phyloP scores from a whole-genome alignment of 192 early-diverging fungal genomes.

The Coemansia umbellata region DNA sequence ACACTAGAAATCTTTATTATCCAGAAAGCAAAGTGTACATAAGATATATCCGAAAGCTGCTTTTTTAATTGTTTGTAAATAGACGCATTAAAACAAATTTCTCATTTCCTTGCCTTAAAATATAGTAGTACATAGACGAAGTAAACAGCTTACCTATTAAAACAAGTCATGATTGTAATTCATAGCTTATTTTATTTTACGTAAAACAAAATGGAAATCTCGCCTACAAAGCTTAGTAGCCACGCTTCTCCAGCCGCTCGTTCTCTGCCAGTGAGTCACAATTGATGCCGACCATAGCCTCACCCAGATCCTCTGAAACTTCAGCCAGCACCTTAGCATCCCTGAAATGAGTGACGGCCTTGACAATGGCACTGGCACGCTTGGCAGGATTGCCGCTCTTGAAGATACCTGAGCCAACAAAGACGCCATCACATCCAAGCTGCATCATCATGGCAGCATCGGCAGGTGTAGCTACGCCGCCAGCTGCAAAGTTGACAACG shows the following conservation, averaged over 20 bases:
- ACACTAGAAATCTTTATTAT: too few species aligned
- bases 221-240: constrained; percentile 12
- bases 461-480: constrained; percentile 95
- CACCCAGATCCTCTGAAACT: constrained; percentile 88
- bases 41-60: too few species aligned
- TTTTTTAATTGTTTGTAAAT: too few species aligned
- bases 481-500: constrained; percentile 98
- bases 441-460: constrained; percentile 99
- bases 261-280: constrained; percentile 40
- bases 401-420: constrained; percentile 98
- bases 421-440: constrained; percentile 96
- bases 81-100: too few species aligned
- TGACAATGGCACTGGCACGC: constrained; percentile 91
- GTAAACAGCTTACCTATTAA: too few species aligned
- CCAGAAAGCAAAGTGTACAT: too few species aligned
- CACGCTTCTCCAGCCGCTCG: constrained; percentile 48
- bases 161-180: too few species aligned
- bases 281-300: constrained; percentile 97
- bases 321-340: constrained; percentile 84
- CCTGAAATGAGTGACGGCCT: constrained; percentile 94
- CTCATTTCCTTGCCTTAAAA: too few species aligned
- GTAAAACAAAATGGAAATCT: too few species aligned
- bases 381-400: constrained; percentile 90
- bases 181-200: too few species aligned
- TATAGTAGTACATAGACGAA: too few species aligned